Percentiles rank a stretch among this genome's conserved stretches.
These are phyloP conservation scores for Macadamia tetraphylla DNA, from an alignment of 164 flowering plant species.

Conservation along the genomic window DNA sequence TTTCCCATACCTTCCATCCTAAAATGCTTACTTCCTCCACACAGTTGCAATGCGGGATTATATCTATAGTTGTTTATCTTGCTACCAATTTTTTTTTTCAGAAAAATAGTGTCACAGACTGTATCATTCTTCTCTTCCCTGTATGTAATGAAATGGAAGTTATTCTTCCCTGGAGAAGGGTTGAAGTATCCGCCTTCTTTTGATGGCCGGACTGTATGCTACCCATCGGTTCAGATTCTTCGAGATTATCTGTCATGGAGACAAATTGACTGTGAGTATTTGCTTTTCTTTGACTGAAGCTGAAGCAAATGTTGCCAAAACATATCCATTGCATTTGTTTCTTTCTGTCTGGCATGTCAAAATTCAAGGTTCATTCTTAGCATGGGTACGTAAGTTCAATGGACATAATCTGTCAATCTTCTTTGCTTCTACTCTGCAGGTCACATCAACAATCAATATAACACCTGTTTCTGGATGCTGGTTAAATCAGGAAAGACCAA, in stretches of 20 bases:
- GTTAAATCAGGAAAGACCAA: slow-evolving; percentile 77
- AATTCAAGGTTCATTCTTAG: neutral
- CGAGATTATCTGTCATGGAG: slow-evolving; percentile 82
- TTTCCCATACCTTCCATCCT: neutral
- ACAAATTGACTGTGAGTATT: slow-evolving; percentile 83
- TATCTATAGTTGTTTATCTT: neutral
- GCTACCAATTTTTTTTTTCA: slow-evolving; percentile 27
- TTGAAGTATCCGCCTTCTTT: slow-evolving; percentile 65
- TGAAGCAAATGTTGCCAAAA: no score
- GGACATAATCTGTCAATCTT: neutral
- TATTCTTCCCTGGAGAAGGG: slow-evolving; percentile 49
- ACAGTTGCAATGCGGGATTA: no score
- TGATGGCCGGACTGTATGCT: slow-evolving; percentile 82
- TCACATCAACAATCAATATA: slow-evolving; percentile 90
- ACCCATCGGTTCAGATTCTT: slow-evolving; percentile 57
- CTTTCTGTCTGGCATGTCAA: slow-evolving; percentile 1
- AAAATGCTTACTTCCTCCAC: neutral
- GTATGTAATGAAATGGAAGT: slow-evolving; percentile 62
- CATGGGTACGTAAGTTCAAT: neutral
- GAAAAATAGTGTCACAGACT: slow-evolving; percentile 53
- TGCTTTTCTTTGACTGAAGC: neutral
- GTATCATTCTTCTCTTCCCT: slow-evolving; percentile 67
- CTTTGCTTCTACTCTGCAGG: slow-evolving; percentile 28
- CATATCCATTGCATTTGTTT: neutral
- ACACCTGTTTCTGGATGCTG: slow-evolving; percentile 90